These are phyloP conservation scores for Pseudogymnoascus sp. DNA, from an alignment of 2,329 filamentous ascomycete genomes.

Conservation along the genomic window DNA sequence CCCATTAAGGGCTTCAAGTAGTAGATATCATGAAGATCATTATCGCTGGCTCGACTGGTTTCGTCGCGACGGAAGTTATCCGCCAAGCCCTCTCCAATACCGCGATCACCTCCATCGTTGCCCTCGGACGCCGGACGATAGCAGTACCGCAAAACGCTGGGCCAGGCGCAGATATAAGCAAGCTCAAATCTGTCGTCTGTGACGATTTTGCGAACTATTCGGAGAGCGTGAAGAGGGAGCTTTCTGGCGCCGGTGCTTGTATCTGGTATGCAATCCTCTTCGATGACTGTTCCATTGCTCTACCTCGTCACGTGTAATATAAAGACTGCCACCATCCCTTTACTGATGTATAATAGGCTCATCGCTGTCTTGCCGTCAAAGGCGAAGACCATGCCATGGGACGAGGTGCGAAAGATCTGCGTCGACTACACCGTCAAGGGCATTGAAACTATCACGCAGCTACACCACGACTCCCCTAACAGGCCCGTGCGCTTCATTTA, in stretches of 20 bases:
- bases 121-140: constrained; percentile 24
- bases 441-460: constrained; percentile 31
- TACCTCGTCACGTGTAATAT: neutral
- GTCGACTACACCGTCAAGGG: constrained; percentile 31
- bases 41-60: constrained; percentile 29
- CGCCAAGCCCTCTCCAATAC: constrained; percentile 28
- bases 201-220: constrained; percentile 29
- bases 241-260: constrained; percentile 29
- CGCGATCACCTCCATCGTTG: constrained; percentile 26
- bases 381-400: constrained; percentile 25
- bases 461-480: constrained; percentile 15
- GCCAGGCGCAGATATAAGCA: constrained; percentile 19
- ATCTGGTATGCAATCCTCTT: constrained; percentile 28
- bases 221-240: constrained; percentile 26
- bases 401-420: constrained; percentile 35
- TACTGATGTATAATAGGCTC: constrained; percentile 27
- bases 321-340: neutral
- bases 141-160: constrained; percentile 5
- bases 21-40: constrained; percentile 30
- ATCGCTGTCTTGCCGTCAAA: constrained; percentile 37
- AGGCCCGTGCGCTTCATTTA: constrained; percentile 41
- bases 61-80: constrained; percentile 31
- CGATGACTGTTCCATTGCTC: neutral
- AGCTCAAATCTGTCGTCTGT: constrained; percentile 29
- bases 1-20: neutral